Evolutionary conservation across 2,329 filamentous ascomycete species (phyloP), one percentile per base, ranked within the genome.

Genomic region (Penicillium janthinellum): DNA sequence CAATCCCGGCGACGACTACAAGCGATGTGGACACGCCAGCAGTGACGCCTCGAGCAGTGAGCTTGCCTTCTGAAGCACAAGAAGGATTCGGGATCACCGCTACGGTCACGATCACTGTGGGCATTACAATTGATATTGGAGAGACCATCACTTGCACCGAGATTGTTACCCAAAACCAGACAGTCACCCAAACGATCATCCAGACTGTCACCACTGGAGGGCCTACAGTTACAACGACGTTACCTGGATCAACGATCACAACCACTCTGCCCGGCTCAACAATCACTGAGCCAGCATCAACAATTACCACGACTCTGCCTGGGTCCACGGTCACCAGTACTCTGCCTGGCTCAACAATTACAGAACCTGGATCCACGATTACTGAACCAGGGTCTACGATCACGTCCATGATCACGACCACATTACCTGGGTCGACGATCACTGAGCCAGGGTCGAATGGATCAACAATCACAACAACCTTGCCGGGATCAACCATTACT

Each of bases 321-420:
- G 55, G 58, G 0, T 57, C 57, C 5, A 20, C 20, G 20, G 20
- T 20, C 20, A 20, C 20, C 20, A 20, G 20, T 20, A 20, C 20
- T 20, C 20, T 20, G 20, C 20, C 20, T 20, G 20, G 20, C 20
- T 20, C 20, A 20, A 62, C 60, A n/a, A n/a, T 58, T 17, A 62
- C 57, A 28, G 15, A 51, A 0, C 34, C 57, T 20, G 20, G 20
- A 20, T 20, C 20, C 20, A 20, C 20, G 20, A 20, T 20, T 20
- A 20, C 20, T 20, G 20, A 20, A 1, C 20, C 20, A 2, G 20
- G 20, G 20, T 20, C 38, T 8, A 38, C 37, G 4, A 22, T 34
- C 2, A 49, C 25, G 22, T 5, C 42, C 42, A 5, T 17, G 42
- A 8, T 45, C 42, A 45, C 42, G 1, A 14, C 22, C 11, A 48